Evolutionary conservation across 345 rosid genomes (phyloP).

Genomic region (Cardamine chenopodiifolia): DNA sequence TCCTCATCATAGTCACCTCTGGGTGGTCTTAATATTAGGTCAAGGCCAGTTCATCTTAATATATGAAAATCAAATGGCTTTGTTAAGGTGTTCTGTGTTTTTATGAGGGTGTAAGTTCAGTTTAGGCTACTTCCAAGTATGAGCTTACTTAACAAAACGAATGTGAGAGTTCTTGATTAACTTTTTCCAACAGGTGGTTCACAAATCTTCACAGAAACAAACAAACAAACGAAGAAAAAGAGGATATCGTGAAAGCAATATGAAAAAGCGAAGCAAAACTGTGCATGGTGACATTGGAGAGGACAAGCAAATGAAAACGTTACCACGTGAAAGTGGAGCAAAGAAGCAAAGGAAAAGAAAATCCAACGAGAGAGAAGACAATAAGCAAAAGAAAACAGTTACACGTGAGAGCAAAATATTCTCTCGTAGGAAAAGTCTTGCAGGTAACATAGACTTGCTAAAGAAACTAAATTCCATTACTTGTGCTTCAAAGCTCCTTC

Average conservation of each 20-base stretch:
- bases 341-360: conserved; percentile 32
- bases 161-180: conserved; percentile 10
- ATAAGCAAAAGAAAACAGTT: conserved; percentile 39
- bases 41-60: neutral
- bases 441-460: conserved; percentile 54
- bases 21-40: conserved; percentile 10
- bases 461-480: conserved; percentile 11
- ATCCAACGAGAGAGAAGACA: conserved; percentile 32
- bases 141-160: conserved; percentile 11
- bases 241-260: conserved; percentile 18
- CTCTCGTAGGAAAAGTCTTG: conserved; percentile 79
- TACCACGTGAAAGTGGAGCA: conserved; percentile 26
- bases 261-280: conserved; percentile 35
- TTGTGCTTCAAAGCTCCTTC: conserved; percentile 4
- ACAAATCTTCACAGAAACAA: conserved; percentile 40
- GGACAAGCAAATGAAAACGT: conserved; percentile 18
- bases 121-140: conserved; percentile 13
- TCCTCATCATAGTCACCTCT: conserved; percentile 11
- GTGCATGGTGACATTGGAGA: conserved; percentile 16
- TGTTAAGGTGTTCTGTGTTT: neutral
- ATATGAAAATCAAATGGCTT: neutral
- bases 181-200: conserved; percentile 47
- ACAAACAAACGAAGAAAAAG: conserved; percentile 25
- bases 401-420: conserved; percentile 43
- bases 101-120: neutral